A percentile compares a stretch with the other conserved stretches of the same genome.
Evolutionary conservation across 2,329 filamentous ascomycete species (phyloP).

Genomic region (Fusarium illudens): DNA sequence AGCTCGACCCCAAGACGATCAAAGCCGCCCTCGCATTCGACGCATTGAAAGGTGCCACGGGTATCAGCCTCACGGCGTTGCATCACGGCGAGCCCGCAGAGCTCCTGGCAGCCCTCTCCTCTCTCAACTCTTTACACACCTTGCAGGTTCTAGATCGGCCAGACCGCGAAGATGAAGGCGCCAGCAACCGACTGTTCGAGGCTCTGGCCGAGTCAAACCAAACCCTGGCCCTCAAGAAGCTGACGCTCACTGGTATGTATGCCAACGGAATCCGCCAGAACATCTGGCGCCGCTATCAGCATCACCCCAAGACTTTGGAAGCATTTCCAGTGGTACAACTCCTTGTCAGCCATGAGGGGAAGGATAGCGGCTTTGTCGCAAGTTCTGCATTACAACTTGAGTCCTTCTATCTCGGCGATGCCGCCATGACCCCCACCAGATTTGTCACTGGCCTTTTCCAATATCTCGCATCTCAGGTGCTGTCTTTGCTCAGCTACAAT

Average conservation of each 20-base stretch:
- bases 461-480: conserved; percentile 3
- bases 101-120: conserved; percentile 1
- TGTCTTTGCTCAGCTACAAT: not conserved
- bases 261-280: not conserved
- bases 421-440: not conserved
- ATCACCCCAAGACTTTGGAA: not conserved
- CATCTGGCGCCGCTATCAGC: not conserved
- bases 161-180: not conserved
- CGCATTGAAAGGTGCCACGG: not conserved
- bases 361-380: not conserved
- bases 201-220: not conserved
- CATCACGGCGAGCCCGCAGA: not conserved
- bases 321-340: conserved; percentile 10
- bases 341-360: not conserved
- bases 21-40: not conserved
- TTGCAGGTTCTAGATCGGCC: conserved; percentile 5
- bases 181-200: not conserved
- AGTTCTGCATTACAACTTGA: not conserved
- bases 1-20: not conserved
- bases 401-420: conserved; percentile 8
- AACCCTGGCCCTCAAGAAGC: not conserved
- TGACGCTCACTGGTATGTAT: conserved; percentile 5
- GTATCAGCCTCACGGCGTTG: not conserved
- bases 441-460: conserved; percentile 6
- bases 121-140: not conserved